phyloP scores from a whole-genome alignment of 805 yeast species.

The Tetrapisispora phaffii region DNA sequence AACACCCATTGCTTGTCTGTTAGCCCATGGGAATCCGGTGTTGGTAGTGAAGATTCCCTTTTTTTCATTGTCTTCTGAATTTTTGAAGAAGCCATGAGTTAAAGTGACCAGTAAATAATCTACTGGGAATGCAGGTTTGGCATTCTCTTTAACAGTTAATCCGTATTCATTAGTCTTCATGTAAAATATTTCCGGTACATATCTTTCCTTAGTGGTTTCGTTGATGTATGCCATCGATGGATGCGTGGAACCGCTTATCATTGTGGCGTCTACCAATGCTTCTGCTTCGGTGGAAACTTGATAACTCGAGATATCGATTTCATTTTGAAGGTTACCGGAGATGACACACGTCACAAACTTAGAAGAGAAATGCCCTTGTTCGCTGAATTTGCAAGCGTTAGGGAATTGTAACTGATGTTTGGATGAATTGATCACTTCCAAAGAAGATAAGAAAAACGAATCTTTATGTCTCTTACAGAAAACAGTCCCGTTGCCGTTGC shows the following conservation, averaged over 20 bases:
- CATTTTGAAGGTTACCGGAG: conserved; percentile 80
- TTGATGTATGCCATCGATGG: conserved; percentile 80
- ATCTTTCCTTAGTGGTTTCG: conserved; percentile 59
- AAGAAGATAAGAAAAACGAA: conserved; percentile 79
- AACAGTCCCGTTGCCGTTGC: conserved; percentile 79
- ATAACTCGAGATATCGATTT: conserved; percentile 82
- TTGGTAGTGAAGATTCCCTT: conserved; percentile 39
- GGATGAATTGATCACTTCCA: conserved; percentile 80
- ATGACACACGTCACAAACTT: conserved; percentile 89
- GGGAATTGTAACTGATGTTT: conserved; percentile 59
- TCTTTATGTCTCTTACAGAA: conserved; percentile 87
- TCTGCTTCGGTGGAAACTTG: conserved; percentile 87
- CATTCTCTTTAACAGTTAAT: conserved; percentile 74
- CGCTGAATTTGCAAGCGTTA: conserved; percentile 53
- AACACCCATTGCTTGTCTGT: conserved; percentile 66
- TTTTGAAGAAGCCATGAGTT: conserved; percentile 85
- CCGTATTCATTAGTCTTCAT: conserved; percentile 80
- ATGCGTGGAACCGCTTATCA: conserved; percentile 79
- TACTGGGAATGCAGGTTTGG: conserved; percentile 89
- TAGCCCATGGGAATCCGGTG: conserved; percentile 61
- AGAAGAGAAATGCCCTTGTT: conserved; percentile 62
- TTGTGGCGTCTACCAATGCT: conserved; percentile 75
- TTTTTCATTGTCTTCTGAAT: conserved; percentile 21
- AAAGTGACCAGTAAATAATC: conserved; percentile 78
- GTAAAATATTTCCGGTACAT: conserved; percentile 91